Evolutionary conservation across 2,329 filamentous ascomycete genomes (phyloP).

Genomic region (Scytalidium lignicola): DNA sequence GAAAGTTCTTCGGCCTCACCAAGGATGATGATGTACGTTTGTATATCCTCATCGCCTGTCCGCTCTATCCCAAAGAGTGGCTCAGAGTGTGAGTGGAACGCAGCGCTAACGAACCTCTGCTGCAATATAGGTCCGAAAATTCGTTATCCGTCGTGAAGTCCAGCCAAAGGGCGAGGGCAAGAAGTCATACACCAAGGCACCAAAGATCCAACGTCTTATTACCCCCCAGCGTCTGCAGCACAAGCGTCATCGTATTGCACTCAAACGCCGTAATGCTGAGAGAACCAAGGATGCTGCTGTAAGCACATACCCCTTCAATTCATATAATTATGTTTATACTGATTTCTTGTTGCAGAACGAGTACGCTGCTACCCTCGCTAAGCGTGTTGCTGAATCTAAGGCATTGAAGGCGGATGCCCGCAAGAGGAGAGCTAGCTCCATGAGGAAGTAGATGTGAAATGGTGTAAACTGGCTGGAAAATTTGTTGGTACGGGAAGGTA

Average conservation of each 20-base stretch:
- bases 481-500: neutral
- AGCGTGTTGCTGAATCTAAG: constrained; percentile 96
- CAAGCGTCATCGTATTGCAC: constrained; percentile 96
- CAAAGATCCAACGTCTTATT: constrained; percentile 99
- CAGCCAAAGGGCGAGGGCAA: constrained; percentile 97
- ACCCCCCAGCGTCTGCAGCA: constrained; percentile 99
- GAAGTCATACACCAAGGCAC: constrained; percentile 98
- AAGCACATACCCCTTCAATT: constrained; percentile 41
- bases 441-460: constrained; percentile 67
- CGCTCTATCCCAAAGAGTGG: constrained; percentile 25
- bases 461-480: neutral
- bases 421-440: constrained; percentile 95
- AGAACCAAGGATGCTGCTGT: constrained; percentile 98
- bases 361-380: constrained; percentile 92
- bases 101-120: constrained; percentile 22
- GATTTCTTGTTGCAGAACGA: constrained; percentile 66
- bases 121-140: constrained; percentile 81
- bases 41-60: constrained; percentile 68
- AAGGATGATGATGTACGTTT: constrained; percentile 99
- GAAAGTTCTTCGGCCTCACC: constrained; percentile 98
- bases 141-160: constrained; percentile 98
- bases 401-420: constrained; percentile 85
- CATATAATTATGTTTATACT: constrained; percentile 22
- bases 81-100: constrained; percentile 53
- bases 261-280: constrained; percentile 97